phyloP scores from a whole-genome alignment of 2,329 filamentous ascomycete genomes.

The Monilinia fructicola region DNA sequence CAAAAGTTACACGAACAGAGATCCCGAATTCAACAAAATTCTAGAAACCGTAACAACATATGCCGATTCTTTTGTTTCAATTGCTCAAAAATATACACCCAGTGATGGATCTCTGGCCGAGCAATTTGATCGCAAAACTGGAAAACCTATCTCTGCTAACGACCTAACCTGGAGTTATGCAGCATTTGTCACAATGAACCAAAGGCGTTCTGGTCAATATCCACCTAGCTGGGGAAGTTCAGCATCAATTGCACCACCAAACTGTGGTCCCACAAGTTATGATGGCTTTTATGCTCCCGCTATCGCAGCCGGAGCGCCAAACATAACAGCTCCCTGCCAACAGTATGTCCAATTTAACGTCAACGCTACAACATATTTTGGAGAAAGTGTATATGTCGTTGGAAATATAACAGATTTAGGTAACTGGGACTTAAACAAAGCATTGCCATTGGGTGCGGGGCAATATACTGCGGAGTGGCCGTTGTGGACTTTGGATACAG shows the following conservation, averaged over 20 bases:
- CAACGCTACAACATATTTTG: slow-evolving; percentile 48
- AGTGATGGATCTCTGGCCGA: slow-evolving; percentile 62
- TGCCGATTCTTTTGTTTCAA: slow-evolving; percentile 54
- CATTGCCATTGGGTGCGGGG: slow-evolving; percentile 43
- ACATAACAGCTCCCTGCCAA: slow-evolving; percentile 34
- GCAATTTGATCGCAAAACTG: slow-evolving; percentile 60
- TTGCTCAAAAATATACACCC: slow-evolving; percentile 52
- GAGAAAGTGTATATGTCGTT: slow-evolving; percentile 49
- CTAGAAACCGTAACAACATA: slow-evolving; percentile 62
- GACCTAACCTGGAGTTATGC: slow-evolving; percentile 77
- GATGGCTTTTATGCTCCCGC: slow-evolving; percentile 51
- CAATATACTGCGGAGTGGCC: slow-evolving; percentile 47
- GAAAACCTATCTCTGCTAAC: slow-evolving; percentile 57
- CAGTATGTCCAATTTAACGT: slow-evolving; percentile 48
- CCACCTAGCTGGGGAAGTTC: slow-evolving; percentile 56
- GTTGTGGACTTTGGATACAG: slow-evolving; percentile 47
- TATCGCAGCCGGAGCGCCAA: slow-evolving; percentile 47
- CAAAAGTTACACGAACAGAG: slow-evolving; percentile 63
- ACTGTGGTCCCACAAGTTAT: slow-evolving; percentile 50
- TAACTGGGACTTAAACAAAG: slow-evolving; percentile 43
- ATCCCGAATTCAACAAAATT: slow-evolving; percentile 47
- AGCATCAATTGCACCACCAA: slow-evolving; percentile 48
- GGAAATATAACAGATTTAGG: slow-evolving; percentile 48
- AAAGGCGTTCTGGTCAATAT: slow-evolving; percentile 54
- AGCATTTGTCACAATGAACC: slow-evolving; percentile 61